Evolutionary conservation across 208 protist species (phyloP).

Genomic region (Leishmania guyanensis): DNA sequence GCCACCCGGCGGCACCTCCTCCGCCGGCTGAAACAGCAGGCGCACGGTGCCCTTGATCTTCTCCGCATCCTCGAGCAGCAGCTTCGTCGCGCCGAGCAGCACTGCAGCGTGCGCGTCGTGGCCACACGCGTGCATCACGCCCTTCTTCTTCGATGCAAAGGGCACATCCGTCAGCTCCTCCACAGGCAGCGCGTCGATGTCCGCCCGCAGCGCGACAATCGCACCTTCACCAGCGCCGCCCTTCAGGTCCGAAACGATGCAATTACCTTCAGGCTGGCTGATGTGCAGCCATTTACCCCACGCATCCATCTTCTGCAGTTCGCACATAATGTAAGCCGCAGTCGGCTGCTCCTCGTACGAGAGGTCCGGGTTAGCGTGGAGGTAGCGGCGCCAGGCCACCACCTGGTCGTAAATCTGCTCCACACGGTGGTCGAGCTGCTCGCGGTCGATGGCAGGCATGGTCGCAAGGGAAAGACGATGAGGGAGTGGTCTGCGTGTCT

Average conservation of each 20-base stretch:
- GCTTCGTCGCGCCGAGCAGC: constrained; percentile 57
- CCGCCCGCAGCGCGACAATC: constrained; percentile 55
- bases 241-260: constrained; percentile 46
- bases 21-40: constrained; percentile 79
- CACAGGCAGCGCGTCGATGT: constrained; percentile 72
- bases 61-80: constrained; percentile 46
- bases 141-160: constrained; percentile 54
- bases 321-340: constrained; percentile 50
- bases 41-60: constrained; percentile 64
- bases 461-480: neutral
- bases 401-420: constrained; percentile 41
- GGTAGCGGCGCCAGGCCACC: constrained; percentile 64
- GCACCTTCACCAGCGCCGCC: constrained; percentile 42
- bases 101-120: constrained; percentile 70
- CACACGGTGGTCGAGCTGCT: constrained; percentile 23
- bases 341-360: constrained; percentile 55
- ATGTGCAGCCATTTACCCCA: constrained; percentile 35
- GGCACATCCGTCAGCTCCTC: constrained; percentile 52
- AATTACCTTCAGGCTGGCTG: constrained; percentile 34
- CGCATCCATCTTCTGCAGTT: constrained; percentile 45
- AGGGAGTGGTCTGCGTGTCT: neutral
- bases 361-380: constrained; percentile 55
- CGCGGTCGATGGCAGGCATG: constrained; percentile 23
- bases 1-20: constrained; percentile 63
- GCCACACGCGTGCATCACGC: constrained; percentile 72